These are phyloP conservation scores for Triticum dicoccoides DNA, from an alignment of 176 grass and related monocot genomes.

Conservation along the genomic window DNA sequence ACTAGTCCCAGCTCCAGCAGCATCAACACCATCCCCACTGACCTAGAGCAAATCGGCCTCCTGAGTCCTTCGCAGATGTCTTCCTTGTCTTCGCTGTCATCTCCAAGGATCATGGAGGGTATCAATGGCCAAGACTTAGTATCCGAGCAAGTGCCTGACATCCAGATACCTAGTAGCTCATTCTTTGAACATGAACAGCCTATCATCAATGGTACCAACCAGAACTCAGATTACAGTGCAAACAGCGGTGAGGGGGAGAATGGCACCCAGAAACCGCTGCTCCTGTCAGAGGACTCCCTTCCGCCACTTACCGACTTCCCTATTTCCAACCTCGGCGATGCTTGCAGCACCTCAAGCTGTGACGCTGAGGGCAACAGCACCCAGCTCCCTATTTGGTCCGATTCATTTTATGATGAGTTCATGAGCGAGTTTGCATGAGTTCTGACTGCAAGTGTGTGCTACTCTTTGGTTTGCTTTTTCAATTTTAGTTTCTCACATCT, in stretches of 20 bases:
- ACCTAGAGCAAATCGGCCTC: constrained; percentile 63
- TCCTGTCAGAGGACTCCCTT: constrained; percentile 55
- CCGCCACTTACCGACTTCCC: constrained; percentile 69
- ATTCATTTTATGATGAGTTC: constrained; percentile 68
- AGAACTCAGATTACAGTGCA: constrained; percentile 26
- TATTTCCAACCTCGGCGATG: constrained; percentile 64
- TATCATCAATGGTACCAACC: constrained; percentile 34
- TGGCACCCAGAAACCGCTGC: constrained; percentile 36
- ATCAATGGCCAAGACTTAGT: constrained; percentile 33
- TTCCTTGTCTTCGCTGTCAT: constrained; percentile 54
- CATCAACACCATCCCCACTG: constrained; percentile 43
- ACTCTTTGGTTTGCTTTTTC: constrained; percentile 38
- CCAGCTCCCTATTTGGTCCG: constrained; percentile 49
- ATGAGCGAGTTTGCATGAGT: constrained; percentile 61
- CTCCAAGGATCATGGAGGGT: constrained; percentile 31
- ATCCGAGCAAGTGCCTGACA: constrained; percentile 38
- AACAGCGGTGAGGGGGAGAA: constrained; percentile 39
- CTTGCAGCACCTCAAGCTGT: constrained; percentile 71
- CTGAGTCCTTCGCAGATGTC: constrained; percentile 54
- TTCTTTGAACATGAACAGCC: constrained; percentile 56
- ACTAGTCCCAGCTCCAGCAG: constrained; percentile 39
- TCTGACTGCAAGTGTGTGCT: constrained; percentile 14
- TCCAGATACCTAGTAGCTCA: constrained; percentile 53
- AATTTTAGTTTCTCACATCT: constrained; percentile 34
- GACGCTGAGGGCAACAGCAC: constrained; percentile 53